Evolutionary conservation across 441 rosid genomes (phyloP), one percentile per base, ranked within the genome.

Genomic region (Erodium texanum): DNA sequence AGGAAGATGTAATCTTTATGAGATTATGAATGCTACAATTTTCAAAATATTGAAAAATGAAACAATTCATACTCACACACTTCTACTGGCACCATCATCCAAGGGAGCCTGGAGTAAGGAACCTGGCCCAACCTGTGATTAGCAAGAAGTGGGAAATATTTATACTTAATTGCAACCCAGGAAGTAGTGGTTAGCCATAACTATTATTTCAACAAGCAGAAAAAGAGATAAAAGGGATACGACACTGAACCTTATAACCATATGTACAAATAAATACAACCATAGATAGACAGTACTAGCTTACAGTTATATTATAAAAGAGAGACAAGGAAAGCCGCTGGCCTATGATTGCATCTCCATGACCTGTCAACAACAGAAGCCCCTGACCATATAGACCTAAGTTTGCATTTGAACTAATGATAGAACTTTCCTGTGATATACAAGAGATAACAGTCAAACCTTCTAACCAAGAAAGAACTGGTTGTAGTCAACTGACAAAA

Each of bases 361-460:
- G 85, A 70, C 99, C 99, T 11, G 88, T 86, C 78, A 95, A 82
- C 74, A 74, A 76, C 75, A 95, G 79, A 71, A 90, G 79, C 69
- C 99, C 99, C 84, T 95, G 99, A 72, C 99, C 99, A 82, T 92
- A 86, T 63, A 92, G 68, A 18, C 90, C 97, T 85, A 95, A 76
- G 78, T 95, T 95, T 22, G 96, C 70, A 81, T 90, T 95, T 71
- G 98, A 95, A 72, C 88, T 82, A 75, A 95, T 84, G 73, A 87
- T 77, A 69, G 98, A 95, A 67, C 84, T 84, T 76, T 88, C 91
- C 99, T 95, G 85, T 77, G 82, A 77, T 32, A 77, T 41, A 74
- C 67, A 61, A 73, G 67, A 78, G 63, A 74, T 74, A 64, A 73
- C 24, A 34, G 78, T 12, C 23, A 58, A 74, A 72, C 64, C 62